Evolutionary conservation across 306 rosid genomes (phyloP), one percentile per base, ranked within the genome.

Genomic region (Acacia crassicarpa): DNA sequence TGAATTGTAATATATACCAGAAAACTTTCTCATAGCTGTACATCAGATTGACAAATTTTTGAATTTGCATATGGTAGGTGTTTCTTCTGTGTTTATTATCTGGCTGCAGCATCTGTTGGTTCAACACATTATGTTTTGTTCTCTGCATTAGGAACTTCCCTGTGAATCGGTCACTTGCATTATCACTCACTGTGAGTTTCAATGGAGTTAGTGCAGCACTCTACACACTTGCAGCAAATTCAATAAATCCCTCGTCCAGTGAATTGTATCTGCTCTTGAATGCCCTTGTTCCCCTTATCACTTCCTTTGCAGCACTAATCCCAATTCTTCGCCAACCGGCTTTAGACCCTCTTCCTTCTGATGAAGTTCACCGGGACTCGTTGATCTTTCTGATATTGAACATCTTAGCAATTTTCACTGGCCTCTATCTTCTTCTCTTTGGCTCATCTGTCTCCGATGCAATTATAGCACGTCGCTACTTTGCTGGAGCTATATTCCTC

Each of bases 31-130:
- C 67, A 1, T 27, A 22, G 15, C 9, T 53, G 11, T 66, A 33
- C 65, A 4, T 85, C 22, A 68, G 7, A 3, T 78, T 81, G 67
- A 87, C 65, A 56, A 27, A 74, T 56, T 80, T 75, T 27, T 27
- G 48, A 49, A 79, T 74, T 58, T 83, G 74, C 17, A 63, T 70
- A 17, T 80, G 72, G 77, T 88, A 95, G 99, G 94, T 93, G 48
- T 93, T 96, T 86, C 78, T 92, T 53, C 89, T 96, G 8, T 89
- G 94, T 74, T 83, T 93, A 84, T 78, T 92, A 63, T 91, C 97
- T 53, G 97, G 99, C 32, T 92, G 97, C 59, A 92, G 97, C 93
- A 95, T 95, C 45, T 95, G 99, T 81, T 95, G 99, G 99, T 93
- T 95, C 97, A 93, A 95, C 91, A 93, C 99, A 8, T 97, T 95